Evolutionary conservation across 257 asterid genomes (phyloP).

Genomic region (Solanum tacnaense): DNA sequence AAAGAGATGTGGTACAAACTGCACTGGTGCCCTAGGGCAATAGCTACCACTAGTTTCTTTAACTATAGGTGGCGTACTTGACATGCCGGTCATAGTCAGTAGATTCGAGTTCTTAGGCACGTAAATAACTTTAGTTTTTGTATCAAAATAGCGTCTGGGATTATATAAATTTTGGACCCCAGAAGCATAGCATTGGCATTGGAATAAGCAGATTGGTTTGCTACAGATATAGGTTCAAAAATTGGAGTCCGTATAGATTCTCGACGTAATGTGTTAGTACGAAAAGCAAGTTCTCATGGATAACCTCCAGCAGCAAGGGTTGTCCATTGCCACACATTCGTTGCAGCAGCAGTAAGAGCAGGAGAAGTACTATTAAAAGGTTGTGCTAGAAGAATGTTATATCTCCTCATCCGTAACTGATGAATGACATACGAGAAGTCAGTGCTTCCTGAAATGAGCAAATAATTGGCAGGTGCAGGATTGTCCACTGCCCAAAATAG

Average conservation of each 20-base stretch:
- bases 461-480: slow-evolving; percentile 52
- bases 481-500: slow-evolving; percentile 54
- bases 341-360: slow-evolving; percentile 42
- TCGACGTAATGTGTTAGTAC: background rate
- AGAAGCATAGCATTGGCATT: background rate
- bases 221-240: background rate
- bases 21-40: background rate
- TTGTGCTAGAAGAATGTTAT: slow-evolving; percentile 45
- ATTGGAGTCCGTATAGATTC: background rate
- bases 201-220: background rate
- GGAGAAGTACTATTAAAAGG: slow-evolving; percentile 25
- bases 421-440: slow-evolving; percentile 45
- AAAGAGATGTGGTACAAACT: slow-evolving; percentile 23
- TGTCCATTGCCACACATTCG: slow-evolving; percentile 44
- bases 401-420: slow-evolving; percentile 36
- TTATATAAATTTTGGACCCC: too few species aligned
- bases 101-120: background rate
- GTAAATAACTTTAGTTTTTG: background rate
- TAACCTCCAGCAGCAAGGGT: slow-evolving; percentile 24
- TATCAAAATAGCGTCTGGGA: too few species aligned
- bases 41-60: background rate
- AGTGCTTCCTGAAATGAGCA: slow-evolving; percentile 37
- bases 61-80: slow-evolving; percentile 7
- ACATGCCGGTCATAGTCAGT: slow-evolving; percentile 1
- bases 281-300: background rate